A percentile compares a stretch with the other conserved stretches of the same genome.
Evolutionary conservation across 495 filamentous ascomycete genomes (phyloP).

Genomic region (Penicillium soppii): DNA sequence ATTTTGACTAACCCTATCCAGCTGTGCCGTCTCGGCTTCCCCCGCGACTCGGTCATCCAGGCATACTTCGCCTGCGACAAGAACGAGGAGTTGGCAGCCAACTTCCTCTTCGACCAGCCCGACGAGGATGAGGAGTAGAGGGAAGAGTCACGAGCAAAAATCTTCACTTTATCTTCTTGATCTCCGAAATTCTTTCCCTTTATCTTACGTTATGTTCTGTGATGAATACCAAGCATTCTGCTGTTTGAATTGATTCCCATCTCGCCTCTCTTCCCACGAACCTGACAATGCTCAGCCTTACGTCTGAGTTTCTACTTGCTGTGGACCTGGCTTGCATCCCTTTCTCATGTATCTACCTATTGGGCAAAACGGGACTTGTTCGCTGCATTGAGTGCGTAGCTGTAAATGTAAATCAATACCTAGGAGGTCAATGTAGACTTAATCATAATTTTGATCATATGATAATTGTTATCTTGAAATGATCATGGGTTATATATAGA

Average conservation of each 20-base stretch:
- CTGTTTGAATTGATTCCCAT: constrained; percentile 19
- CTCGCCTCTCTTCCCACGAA: constrained; percentile 5
- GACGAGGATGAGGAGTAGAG: constrained; percentile 73
- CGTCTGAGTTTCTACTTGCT: constrained; percentile 9
- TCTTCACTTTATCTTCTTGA: constrained; percentile 11
- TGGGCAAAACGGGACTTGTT: constrained; percentile 36
- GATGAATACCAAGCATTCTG: constrained; percentile 34
- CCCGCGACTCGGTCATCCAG: constrained; percentile 91
- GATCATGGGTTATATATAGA: neutral
- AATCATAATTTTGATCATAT: neutral
- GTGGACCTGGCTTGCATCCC: constrained; percentile 10
- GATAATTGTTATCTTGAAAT: too few relatives aligned
- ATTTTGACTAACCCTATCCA: constrained; percentile 41
- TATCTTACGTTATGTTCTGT: constrained; percentile 22
- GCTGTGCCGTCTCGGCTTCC: constrained; percentile 89
- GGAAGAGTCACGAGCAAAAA: constrained; percentile 9
- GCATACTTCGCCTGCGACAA: constrained; percentile 99
- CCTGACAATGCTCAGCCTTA: constrained; percentile 5
- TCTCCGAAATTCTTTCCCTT: constrained; percentile 8
- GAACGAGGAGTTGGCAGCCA: constrained; percentile 96
- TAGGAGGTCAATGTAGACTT: neutral
- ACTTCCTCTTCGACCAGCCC: constrained; percentile 96
- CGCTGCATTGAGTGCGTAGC: constrained; percentile 10
- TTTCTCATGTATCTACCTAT: constrained; percentile 35
- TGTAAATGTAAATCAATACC: neutral